Percentiles rank a stretch among this genome's conserved stretches.
Evolutionary conservation across 129 eudicot species (phyloP).

Genomic region (Centella asiatica): DNA sequence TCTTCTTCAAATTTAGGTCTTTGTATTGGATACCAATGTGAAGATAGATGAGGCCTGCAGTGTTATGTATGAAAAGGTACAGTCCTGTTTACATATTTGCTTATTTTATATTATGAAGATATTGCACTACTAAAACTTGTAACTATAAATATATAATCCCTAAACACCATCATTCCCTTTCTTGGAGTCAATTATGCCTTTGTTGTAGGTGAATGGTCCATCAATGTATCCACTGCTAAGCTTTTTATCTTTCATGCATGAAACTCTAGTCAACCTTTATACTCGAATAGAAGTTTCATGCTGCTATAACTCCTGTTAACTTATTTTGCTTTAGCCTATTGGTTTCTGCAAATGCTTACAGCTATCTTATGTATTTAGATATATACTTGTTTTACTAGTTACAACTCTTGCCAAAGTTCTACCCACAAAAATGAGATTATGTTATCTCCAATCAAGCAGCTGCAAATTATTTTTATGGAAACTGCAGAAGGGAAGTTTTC

Average conservation of each 20-base stretch:
- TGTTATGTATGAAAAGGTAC: constrained; percentile 64
- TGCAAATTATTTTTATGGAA: background rate
- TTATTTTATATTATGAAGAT: background rate
- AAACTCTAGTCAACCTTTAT: no score
- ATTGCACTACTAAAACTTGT: background rate
- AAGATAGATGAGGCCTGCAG: constrained; percentile 54
- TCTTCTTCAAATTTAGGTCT: constrained; percentile 29
- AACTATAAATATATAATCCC: no score
- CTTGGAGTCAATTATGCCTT: background rate
- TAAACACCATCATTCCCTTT: background rate
- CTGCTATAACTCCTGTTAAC: no score
- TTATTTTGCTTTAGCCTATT: background rate
- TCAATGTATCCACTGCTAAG: background rate
- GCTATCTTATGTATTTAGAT: no score
- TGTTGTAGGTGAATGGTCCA: background rate
- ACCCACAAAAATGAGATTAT: no score
- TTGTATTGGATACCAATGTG: constrained; percentile 47
- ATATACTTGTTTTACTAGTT: no score
- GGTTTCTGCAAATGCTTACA: background rate
- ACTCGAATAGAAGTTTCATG: no score
- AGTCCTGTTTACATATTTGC: background rate
- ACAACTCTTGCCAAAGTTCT: no score
- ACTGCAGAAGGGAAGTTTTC: no score
- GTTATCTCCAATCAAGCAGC: background rate
- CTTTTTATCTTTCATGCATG: background rate